Base-by-base conservation (phyloP, 345 rosid genomes). In the Microthlaspi erraticum region DNA sequence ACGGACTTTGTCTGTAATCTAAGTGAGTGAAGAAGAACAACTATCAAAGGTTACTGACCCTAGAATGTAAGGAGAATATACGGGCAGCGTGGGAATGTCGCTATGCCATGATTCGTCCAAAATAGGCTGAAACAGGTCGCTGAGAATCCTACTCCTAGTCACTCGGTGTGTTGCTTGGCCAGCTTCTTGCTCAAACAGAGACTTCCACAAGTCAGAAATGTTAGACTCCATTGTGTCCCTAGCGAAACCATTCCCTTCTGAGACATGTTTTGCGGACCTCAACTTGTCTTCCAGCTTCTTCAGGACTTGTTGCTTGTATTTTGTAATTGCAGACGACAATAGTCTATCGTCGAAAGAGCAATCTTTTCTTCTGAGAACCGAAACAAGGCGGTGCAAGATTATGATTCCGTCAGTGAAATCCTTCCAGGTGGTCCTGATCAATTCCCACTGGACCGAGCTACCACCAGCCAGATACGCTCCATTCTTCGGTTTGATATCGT, bases 201-300 rank as follows among this genome's bases (percentile, higher is more conserved):
- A 12, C 7, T 38, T 39, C 64, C 64, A 59, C 18, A 59, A 20
- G 48, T 10, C 5, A 12, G 3, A 54, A 12, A 58, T 6, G 31
- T 23, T 38, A 38, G 60, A 10, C 60, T 54, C 23, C 8, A 33
- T 14, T 1, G 60, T n/a, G 8, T 55, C 60, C 60, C 59, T 31
- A 38, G 3, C 18, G 26, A 34, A 58, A 32, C 63, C 43, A 58
- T 19, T 54, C 13, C 10, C 45, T 46, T 58, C 45, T 6, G 17
- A 17, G 6, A 18, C 32, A 36, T 19, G 6, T 6, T 39, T 33
- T 10, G 46, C 17, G 1, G 45, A 19, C 14, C 46, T 58, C 45
- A 58, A 11, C 7, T 58, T 58, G 13, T 59, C 64, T 33, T 59
- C 33, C 10, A 59, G 46, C 1, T 41, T 20, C 48, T 59, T 19